phyloP scores from a whole-genome alignment of 768 basidiomycete species.

The Mycena venus region DNA sequence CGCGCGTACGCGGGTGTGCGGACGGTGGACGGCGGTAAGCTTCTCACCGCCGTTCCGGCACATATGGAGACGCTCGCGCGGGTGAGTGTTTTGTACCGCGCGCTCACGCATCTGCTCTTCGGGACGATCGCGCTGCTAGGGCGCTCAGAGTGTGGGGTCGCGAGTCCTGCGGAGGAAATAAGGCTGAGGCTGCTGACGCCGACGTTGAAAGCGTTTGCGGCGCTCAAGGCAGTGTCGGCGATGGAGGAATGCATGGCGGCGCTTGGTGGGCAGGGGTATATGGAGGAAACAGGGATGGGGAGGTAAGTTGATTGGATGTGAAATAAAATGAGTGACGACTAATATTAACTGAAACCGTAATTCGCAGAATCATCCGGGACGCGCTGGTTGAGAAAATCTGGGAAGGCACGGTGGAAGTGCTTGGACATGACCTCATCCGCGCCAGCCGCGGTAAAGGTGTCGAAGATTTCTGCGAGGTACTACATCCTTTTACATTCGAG shows the following conservation, averaged over 20 bases:
- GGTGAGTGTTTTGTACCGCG: constrained; percentile 73
- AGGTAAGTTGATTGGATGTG: constrained; percentile 55
- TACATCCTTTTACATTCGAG: background rate
- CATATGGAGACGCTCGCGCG: constrained; percentile 77
- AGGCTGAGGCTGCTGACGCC: constrained; percentile 77
- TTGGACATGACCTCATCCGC: constrained; percentile 76
- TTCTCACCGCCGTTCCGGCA: constrained; percentile 65
- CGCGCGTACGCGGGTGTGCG: constrained; percentile 74
- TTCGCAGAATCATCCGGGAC: constrained; percentile 72
- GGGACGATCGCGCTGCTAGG: constrained; percentile 72
- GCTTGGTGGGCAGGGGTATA: constrained; percentile 85
- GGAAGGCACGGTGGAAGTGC: constrained; percentile 82
- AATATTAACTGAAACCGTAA: background rate
- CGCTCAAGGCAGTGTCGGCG: constrained; percentile 71
- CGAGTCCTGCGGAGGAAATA: constrained; percentile 61
- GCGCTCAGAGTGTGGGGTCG: constrained; percentile 68
- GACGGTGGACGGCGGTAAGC: constrained; percentile 62
- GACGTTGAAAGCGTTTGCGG: constrained; percentile 76
- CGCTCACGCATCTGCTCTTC: constrained; percentile 73
- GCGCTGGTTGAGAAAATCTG: constrained; percentile 85
- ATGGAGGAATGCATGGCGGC: constrained; percentile 84
- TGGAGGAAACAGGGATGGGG: constrained; percentile 85
- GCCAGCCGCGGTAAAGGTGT: constrained; percentile 61
- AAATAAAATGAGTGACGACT: background rate
- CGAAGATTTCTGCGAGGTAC: constrained; percentile 64